Evolutionary conservation across 2,329 filamentous ascomycete species (phyloP).

Genomic region (Aspergillus luchuensis): DNA sequence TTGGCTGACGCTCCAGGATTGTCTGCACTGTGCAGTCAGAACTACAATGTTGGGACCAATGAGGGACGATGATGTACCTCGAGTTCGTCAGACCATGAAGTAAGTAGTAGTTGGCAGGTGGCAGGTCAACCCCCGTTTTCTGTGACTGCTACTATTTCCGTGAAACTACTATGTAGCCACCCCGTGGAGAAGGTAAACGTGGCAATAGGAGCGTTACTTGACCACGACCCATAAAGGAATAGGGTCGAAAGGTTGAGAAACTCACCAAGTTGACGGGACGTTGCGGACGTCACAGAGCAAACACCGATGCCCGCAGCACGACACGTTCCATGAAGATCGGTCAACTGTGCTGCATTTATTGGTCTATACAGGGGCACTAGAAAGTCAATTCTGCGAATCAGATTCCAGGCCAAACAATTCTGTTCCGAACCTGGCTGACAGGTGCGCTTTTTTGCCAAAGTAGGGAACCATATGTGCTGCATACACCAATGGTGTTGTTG

Average conservation of each 20-base stretch:
- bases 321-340: not conserved
- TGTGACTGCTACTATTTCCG: not conserved
- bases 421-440: slow-evolving; percentile 5
- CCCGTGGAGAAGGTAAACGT: slow-evolving; percentile 7
- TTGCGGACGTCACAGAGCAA: slow-evolving; percentile 2
- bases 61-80: not conserved
- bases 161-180: not conserved
- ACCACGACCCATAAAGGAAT: slow-evolving; percentile 5
- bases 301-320: not conserved
- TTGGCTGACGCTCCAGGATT: slow-evolving; percentile 6
- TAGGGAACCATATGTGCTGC: slow-evolving; percentile 2
- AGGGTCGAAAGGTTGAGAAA: not conserved
- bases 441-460: not conserved
- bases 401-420: not conserved
- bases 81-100: not conserved
- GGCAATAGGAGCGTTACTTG: slow-evolving; percentile 1
- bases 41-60: slow-evolving; percentile 7
- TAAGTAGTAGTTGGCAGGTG: not conserved
- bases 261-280: not conserved
- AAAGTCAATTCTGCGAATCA: not conserved
- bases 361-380: not conserved
- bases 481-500: slow-evolving; percentile 12
- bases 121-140: not conserved
- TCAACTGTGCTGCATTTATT: not conserved
- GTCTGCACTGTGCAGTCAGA: slow-evolving; percentile 6